Conservation (phyloP, 1,139 yeast species). For the Geotrichum cucujoidarum region DNA sequence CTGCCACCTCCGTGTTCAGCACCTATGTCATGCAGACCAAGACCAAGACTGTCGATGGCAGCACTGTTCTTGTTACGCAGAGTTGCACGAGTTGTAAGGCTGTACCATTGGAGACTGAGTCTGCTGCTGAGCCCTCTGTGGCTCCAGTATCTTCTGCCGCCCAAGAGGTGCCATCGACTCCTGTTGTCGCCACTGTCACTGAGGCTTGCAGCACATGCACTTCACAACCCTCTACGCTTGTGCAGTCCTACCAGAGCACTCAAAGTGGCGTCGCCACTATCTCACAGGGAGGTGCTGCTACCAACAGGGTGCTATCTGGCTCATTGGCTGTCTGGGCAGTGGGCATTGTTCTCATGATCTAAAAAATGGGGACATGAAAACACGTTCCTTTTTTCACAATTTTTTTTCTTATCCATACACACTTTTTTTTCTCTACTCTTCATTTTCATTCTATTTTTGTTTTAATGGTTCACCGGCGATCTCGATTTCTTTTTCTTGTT, state of each 20-base stretch:
- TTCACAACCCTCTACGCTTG: neutral
- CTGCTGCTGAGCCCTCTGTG: neutral
- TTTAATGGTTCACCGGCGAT: too few species aligned
- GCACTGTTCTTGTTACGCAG: constrained; percentile 7
- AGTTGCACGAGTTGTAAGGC: constrained; percentile 10
- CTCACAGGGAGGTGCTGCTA: neutral
- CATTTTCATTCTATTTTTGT: neutral
- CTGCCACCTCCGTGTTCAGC: constrained; percentile 1
- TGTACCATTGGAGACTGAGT: neutral
- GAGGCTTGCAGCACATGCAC: neutral
- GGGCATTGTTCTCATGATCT: constrained; percentile 4
- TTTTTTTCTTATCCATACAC: neutral
- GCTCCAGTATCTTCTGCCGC: neutral
- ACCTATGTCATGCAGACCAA: constrained; percentile 5
- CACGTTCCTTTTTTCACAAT: neutral
- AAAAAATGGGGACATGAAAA: too few species aligned
- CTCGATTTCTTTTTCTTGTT: too few species aligned
- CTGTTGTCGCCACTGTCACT: neutral
- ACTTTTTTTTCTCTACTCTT: neutral
- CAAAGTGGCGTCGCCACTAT: constrained; percentile 1
- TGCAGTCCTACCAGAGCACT: neutral
- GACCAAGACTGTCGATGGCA: constrained; percentile 1
- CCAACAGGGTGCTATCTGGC: neutral
- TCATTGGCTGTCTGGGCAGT: constrained; percentile 3
- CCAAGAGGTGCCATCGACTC: neutral